Evolutionary conservation across 306 rosid species (phyloP).

Genomic region (Lupinus albus): DNA sequence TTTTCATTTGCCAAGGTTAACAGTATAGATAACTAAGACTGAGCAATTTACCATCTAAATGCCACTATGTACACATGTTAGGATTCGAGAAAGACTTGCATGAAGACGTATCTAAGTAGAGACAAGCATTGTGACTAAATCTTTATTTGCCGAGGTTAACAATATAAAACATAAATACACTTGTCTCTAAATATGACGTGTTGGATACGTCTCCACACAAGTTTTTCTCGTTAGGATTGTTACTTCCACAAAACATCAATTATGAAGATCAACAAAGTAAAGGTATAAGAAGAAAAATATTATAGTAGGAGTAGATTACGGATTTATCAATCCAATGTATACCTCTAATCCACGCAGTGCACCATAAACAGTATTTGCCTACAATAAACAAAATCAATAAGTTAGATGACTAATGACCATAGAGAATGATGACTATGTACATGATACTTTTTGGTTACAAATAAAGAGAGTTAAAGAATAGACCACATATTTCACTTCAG

Average conservation of each 20-base stretch:
- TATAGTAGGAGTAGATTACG: too few species aligned
- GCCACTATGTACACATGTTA: neutral
- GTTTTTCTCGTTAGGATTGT: too few species aligned
- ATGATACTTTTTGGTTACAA: neutral
- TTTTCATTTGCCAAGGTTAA: conserved; percentile 27
- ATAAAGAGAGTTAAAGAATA: conserved; percentile 5
- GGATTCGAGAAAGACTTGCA: too few species aligned
- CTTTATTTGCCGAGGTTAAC: too few species aligned
- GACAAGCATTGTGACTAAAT: too few species aligned
- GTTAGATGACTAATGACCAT: conserved; percentile 30
- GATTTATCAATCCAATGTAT: too few species aligned
- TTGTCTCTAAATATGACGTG: too few species aligned
- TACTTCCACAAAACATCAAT: conserved; percentile 17
- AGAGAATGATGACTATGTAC: conserved; percentile 18
- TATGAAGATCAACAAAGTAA: conserved; percentile 21
- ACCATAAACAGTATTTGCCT: conserved; percentile 58
- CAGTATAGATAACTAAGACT: neutral
- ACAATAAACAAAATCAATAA: conserved; percentile 29
- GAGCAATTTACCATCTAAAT: conserved; percentile 2
- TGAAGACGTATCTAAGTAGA: too few species aligned
- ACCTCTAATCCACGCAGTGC: conserved; percentile 60
- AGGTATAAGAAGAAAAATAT: conserved; percentile 21
- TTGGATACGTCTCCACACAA: too few species aligned
- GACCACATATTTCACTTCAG: conserved; percentile 19
- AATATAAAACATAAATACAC: too few species aligned